These are phyloP conservation scores for Puya raimondii DNA, from an alignment of 176 grass and related monocot genomes.

Conservation along the genomic window DNA sequence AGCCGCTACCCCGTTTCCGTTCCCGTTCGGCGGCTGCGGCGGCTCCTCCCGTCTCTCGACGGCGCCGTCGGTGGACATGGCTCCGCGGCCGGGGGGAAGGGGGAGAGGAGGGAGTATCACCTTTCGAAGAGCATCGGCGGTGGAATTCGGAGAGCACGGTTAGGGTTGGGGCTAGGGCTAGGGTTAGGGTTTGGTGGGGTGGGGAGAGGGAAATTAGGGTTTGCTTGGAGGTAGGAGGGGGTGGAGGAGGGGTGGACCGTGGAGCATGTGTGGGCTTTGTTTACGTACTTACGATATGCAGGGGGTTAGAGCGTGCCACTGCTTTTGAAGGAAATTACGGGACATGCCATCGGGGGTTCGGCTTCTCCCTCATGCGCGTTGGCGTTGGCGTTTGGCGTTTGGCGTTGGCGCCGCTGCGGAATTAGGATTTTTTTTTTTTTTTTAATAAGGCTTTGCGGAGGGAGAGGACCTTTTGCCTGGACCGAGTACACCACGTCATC, in stretches of 20 bases:
- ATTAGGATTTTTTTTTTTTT: too few species aligned
- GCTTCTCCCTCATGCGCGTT: neutral
- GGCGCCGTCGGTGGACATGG: constrained; percentile 48
- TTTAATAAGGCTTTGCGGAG: too few species aligned
- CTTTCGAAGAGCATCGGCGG: neutral
- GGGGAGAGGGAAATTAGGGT: neutral
- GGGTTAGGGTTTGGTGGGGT: neutral
- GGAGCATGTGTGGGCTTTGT: neutral
- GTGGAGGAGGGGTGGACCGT: neutral
- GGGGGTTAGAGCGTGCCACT: neutral
- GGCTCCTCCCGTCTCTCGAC: constrained; percentile 42
- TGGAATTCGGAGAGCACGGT: neutral
- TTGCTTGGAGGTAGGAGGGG: neutral
- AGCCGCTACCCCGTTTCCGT: constrained; percentile 36
- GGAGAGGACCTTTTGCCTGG: too few species aligned
- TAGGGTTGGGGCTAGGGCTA: neutral
- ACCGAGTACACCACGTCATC: too few species aligned
- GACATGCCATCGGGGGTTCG: neutral
- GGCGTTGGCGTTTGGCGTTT: too few species aligned
- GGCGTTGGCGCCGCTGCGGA: too few species aligned
- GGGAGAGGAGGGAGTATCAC: neutral
- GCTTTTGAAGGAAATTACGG: neutral
- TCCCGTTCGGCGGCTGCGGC: constrained; percentile 21
- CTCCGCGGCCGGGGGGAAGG: neutral
- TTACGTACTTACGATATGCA: constrained; percentile 3